Evolutionary conservation across 306 rosid species (phyloP).

Genomic region (Nissolia schottii): DNA sequence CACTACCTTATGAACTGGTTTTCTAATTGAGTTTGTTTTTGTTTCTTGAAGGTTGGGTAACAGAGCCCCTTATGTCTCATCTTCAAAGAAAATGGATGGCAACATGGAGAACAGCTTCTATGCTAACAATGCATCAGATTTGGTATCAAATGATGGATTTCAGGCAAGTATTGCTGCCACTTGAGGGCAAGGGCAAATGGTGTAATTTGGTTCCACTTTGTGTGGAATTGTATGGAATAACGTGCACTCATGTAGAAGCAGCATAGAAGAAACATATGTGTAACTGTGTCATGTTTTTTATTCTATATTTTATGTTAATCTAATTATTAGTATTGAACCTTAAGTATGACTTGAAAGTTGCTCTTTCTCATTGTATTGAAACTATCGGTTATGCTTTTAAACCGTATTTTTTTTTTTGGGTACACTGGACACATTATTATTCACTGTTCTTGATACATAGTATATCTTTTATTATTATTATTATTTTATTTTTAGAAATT

Average conservation of each 20-base stretch:
- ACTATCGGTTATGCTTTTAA: background rate
- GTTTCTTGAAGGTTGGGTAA: conserved; percentile 44
- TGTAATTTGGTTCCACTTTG: background rate
- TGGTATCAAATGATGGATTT: conserved; percentile 25
- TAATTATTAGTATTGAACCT: background rate
- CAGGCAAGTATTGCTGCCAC: conserved; percentile 25
- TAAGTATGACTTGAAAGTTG: conserved; percentile 20
- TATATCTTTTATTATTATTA: no score
- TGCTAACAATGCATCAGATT: conserved; percentile 17
- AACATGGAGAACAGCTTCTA: conserved; percentile 2
- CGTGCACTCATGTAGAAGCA: conserved; percentile 4
- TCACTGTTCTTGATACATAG: no score
- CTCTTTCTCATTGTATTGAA: background rate
- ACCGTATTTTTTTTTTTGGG: no score
- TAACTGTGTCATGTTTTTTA: background rate
- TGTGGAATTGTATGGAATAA: background rate
- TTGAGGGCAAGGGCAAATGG: background rate
- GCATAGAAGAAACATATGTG: background rate
- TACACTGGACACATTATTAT: no score
- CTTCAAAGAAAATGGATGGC: conserved; percentile 21
- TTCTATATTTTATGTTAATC: background rate
- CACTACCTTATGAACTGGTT: no score
- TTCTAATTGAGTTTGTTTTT: conserved; percentile 1
- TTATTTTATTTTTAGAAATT: no score
- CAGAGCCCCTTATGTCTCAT: conserved; percentile 48